Base-by-base conservation (phyloP, 208 protist genomes). In the Leishmania tarentolae region DNA sequence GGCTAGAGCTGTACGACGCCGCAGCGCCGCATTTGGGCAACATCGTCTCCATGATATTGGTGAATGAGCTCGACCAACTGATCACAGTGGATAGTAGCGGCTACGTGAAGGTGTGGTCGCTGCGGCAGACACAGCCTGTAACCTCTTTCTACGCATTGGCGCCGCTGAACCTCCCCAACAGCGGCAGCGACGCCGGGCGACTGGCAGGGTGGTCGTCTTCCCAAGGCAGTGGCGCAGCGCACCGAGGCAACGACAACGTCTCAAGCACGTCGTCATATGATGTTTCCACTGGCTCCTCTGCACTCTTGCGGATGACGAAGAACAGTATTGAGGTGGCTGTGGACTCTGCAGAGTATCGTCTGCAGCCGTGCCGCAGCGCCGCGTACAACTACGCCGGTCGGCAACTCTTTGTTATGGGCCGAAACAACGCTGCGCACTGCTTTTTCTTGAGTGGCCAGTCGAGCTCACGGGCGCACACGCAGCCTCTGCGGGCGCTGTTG, bases 21-120 rank as follows among this genome's bases (percentile, higher is more conserved):
- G 71, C 87, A 7, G 85, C 90, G 24, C 90, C 92, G n/a, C 92
- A 96, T 79, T 91, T 91, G 65, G 87, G 87, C 65, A 81, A 76
- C 47, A 90, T 96, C 82, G 85, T 93, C 50, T 70, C 88, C 7
- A 79, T 94, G 35, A 83, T 87, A 42, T 88, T 93, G 40, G 91
- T 91, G 78, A 89, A 93, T 42, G 83, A 84, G 53, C 81, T 96
- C 19, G 90, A 93, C 37, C 92, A 96, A 81, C 56, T 96, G 6
- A 90, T 94, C 56, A 90, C 92, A 17, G 78, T 90, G 19, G 92
- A 94, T 81, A 84, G 79, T 57, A 93, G 87, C 70, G 90, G 88
- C 17, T 91, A 90, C 78, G 87, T 90, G 71, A 96, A 96, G 87
- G 91, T 96, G 31, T 96, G 92, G 92, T 91, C 83, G 69, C 65